Base-by-base conservation (phyloP, 257 asterid genomes). In the Petrea volubilis region DNA sequence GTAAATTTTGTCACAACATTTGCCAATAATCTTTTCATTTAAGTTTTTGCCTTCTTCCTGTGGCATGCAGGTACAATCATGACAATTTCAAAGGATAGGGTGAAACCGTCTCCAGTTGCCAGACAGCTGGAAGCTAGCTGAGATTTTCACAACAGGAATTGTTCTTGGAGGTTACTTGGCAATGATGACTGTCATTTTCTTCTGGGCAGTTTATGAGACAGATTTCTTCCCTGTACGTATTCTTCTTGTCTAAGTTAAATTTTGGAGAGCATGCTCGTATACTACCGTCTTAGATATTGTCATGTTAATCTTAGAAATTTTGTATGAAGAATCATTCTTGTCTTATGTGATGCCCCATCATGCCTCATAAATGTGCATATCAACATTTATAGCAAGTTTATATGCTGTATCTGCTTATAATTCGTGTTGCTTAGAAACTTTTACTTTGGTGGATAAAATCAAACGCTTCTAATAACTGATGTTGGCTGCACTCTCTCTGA, bases 21-120 rank as follows among this genome's bases (percentile, higher is more conserved):
- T 2, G 59, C 58, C 24, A 64, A 52, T 34, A 7, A 38, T 5
- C n/a, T 3, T 38, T 38, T 7, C 5, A 7, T 38, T 38, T 7
- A 38, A 38, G 12, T 38, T 38, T 38, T 38, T 38, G 2, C 13
- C n/a, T 31, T 57, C 31, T 24, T 8, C 28, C 14, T 55, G 13
- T 60, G 65, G 27, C 38, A 60, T 60, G 52, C 71, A 85, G 90
- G 90, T 64, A 86, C 91, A 46, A 86, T 86, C 74, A 86, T 86
- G 91, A 86, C 91, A 51, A 86, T 83, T 76, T 83, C 91, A 0
- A 86, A 86, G 77, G 91, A 86, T 72, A 75, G 91, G 78, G 91
- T 86, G 79, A 86, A 86, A 61, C 91, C 91, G n/a, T 86, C 91
- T 70, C 91, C 91, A n/a, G 10, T 71, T 86, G 64, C 91, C 91